Conservation (phyloP, 495 filamentous ascomycete genomes). For the Aspergillus ellipticus region DNA sequence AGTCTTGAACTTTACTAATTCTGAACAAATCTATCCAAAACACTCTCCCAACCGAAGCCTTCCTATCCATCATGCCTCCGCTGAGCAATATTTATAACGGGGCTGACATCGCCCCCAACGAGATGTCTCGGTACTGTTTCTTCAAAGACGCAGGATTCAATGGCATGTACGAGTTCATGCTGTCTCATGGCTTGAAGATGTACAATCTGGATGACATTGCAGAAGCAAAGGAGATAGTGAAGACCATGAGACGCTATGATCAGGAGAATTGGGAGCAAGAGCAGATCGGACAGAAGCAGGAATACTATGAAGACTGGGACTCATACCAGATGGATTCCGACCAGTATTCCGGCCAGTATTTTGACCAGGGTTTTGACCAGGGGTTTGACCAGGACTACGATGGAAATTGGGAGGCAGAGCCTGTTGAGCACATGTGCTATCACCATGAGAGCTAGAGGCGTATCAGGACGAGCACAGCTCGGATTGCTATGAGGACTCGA, state of each 20-base stretch:
- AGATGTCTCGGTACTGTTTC: constrained; percentile 2
- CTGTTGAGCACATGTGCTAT: not conserved
- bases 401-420: not conserved
- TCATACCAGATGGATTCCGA: not conserved
- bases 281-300: not conserved
- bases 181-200: constrained; percentile 10
- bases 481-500: not conserved
- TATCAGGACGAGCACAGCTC: not conserved
- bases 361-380: too few species aligned
- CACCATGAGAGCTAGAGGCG: not conserved
- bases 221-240: constrained; percentile 6
- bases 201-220: not conserved
- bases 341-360: too few species aligned
- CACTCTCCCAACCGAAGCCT: not conserved
- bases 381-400: not conserved
- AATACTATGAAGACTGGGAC: not conserved
- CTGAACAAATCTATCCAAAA: not conserved
- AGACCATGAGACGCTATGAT: not conserved
- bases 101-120: constrained; percentile 6
- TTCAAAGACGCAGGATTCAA: constrained; percentile 11
- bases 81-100: not conserved
- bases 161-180: constrained; percentile 9
- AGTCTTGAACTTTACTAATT: not conserved
- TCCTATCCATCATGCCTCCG: constrained; percentile 1
- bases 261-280: not conserved